Conservation (phyloP, 345 rosid species). For the Geranium brycei region DNA sequence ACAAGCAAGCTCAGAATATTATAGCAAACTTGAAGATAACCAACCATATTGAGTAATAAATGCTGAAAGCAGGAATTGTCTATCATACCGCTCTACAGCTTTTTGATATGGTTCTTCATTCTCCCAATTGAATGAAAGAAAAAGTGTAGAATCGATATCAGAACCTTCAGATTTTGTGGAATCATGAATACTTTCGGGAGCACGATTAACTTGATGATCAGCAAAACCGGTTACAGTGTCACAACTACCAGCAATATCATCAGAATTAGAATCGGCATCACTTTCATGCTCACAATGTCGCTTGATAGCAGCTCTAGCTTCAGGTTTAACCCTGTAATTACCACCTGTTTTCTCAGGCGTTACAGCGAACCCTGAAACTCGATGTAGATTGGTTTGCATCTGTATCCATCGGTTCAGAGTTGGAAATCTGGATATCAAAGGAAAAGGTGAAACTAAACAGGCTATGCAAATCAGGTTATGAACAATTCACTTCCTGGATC, state of each 20-base stretch:
- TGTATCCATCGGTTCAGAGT: conserved; percentile 97
- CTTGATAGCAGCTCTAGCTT: conserved; percentile 51
- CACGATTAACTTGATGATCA: conserved; percentile 38
- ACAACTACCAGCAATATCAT: conserved; percentile 34
- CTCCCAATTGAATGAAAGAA: conserved; percentile 88
- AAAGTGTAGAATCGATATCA: conserved; percentile 48
- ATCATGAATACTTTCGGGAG: conserved; percentile 22
- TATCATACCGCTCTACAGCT: conserved; percentile 64
- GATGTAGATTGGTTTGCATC: conserved; percentile 90
- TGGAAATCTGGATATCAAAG: conserved; percentile 50
- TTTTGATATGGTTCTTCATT: conserved; percentile 82
- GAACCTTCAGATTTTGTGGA: conserved; percentile 27
- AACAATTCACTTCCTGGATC: not conserved
- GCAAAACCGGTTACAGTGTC: conserved; percentile 24
- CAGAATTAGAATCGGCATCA: conserved; percentile 66
- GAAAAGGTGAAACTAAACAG: conserved; percentile 10
- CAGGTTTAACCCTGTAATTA: conserved; percentile 37
- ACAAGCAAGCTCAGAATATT: too few species aligned
- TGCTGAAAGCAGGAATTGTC: conserved; percentile 6
- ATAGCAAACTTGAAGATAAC: not conserved
- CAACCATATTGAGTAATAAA: conserved; percentile 2
- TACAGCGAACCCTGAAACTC: conserved; percentile 82
- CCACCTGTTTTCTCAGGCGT: conserved; percentile 44
- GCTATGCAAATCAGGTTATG: conserved; percentile 9
- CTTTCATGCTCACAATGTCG: conserved; percentile 67